A percentile compares a stretch with the other conserved stretches of the same genome.
These are phyloP conservation scores for Panaeolus papilionaceus DNA, from an alignment of 768 basidiomycete genomes.

Conservation along the genomic window DNA sequence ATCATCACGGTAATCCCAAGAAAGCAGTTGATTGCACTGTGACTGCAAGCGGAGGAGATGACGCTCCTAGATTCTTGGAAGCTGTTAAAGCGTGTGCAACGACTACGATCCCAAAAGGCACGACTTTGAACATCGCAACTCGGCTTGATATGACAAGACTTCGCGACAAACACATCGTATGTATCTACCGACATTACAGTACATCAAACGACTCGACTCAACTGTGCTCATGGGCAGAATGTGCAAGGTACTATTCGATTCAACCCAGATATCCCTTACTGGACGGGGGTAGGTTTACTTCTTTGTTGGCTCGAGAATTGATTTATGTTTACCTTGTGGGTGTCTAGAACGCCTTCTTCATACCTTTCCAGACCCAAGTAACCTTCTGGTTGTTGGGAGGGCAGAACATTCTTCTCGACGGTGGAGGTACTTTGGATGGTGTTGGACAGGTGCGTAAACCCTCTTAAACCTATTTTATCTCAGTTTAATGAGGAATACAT, in stretches of 20 bases:
- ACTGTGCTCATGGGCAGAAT: slow-evolving; percentile 35
- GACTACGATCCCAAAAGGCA: slow-evolving; percentile 48
- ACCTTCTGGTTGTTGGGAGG: slow-evolving; percentile 65
- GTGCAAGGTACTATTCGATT: slow-evolving; percentile 59
- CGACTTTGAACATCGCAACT: slow-evolving; percentile 57
- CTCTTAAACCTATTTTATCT: neutral
- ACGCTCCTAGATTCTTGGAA: slow-evolving; percentile 52
- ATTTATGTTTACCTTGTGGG: neutral
- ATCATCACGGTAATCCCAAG: neutral
- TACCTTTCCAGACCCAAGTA: slow-evolving; percentile 58
- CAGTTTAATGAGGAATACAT: neutral
- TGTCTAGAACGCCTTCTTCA: slow-evolving; percentile 55
- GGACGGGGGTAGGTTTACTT: slow-evolving; percentile 47
- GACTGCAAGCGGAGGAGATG: slow-evolving; percentile 52
- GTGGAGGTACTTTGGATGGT: slow-evolving; percentile 71
- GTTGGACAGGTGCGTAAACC: slow-evolving; percentile 56
- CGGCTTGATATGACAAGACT: slow-evolving; percentile 61
- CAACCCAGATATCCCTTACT: slow-evolving; percentile 56
- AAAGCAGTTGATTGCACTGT: slow-evolving; percentile 42
- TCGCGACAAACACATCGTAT: slow-evolving; percentile 54
- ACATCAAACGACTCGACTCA: neutral
- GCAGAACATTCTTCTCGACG: slow-evolving; percentile 52
- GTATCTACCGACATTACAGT: slow-evolving; percentile 18
- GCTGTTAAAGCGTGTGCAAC: slow-evolving; percentile 49
- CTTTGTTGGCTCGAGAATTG: neutral